Evolutionary conservation across 2,329 filamentous ascomycete species (phyloP), one percentile per base, ranked within the genome.

Genomic region (Claviceps spartinae): DNA sequence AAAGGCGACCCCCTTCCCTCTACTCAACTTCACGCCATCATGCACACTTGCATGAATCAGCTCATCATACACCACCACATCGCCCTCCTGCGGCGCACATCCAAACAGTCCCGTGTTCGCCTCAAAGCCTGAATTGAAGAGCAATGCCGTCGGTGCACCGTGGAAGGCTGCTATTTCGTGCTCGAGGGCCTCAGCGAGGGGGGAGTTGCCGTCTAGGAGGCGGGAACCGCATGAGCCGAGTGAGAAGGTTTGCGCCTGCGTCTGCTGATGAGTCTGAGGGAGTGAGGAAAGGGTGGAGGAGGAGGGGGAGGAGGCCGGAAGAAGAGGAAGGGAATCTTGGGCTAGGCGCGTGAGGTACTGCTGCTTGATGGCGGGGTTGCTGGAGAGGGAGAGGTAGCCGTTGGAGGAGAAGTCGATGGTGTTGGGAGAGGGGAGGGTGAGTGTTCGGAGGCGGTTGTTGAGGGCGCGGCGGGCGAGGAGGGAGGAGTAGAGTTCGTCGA

Each of bases 391-490:
- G 54, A 95, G 87, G 63, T 93, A 85, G 52, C 79, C 79, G 64
- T 89, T 84, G 61, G 87, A 90, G 22, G 83, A 83, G 61, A 94
- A 86, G 67, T 94, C 88, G 48, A 82, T 78, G 22, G 79, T 84
- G 20, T 75, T 80, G 1, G 83, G 75, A 0, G 84, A 84, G 3
- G 83, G 78, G 3, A 85, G 63, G 1, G 67, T 76, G 18, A 78
- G 62, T 5, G 61, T 63, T n/a, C 76, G 72, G 7, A 75, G 65
- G 50, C 65, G 69, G 11, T 64, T 65, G 16, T 66, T 62, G 4
- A 60, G 43, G 9, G 64, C 56, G 8, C 67, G 65, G 13, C 59
- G 59, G 26, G 55, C 52, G 42, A 69, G 61, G 18, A 62, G 55
- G 7, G 58, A 53, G 18, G 55, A 54, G 51, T 66, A 59, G 2